Conservation (phyloP, 139 green algal species). For the Monoraphidium neglectum region DNA sequence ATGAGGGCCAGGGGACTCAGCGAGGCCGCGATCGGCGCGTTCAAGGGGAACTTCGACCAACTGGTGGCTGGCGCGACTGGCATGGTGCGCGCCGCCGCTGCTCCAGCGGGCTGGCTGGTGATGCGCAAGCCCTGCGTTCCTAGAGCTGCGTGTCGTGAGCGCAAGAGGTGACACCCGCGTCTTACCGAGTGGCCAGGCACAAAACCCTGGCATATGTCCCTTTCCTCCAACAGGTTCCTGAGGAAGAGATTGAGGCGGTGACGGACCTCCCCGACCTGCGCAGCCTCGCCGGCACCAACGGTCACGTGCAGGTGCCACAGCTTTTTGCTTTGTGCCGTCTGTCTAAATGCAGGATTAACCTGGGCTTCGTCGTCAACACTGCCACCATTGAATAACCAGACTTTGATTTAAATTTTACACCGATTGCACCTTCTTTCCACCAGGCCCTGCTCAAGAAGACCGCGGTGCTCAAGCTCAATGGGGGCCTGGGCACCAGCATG, state of each 20-base stretch:
- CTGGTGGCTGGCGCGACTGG: constrained; percentile 81
- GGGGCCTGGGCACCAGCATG: constrained; percentile 91
- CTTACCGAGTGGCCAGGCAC: neutral
- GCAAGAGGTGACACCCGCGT: neutral
- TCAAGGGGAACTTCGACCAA: constrained; percentile 89
- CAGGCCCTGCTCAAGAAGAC: constrained; percentile 69
- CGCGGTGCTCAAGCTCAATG: constrained; percentile 93
- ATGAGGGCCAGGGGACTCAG: constrained; percentile 67
- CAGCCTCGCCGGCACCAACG: constrained; percentile 19
- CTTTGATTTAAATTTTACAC: no score
- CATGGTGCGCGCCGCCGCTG: constrained; percentile 55
- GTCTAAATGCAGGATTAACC: no score
- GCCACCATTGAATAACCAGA: no score
- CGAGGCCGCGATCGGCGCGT: constrained; percentile 79
- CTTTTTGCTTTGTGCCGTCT: no score
- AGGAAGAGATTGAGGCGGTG: constrained; percentile 76
- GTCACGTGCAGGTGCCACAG: constrained; percentile 18
- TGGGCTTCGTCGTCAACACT: no score
- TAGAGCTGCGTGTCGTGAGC: neutral
- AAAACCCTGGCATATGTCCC: neutral
- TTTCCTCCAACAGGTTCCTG: constrained; percentile 57
- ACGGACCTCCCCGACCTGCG: constrained; percentile 60
- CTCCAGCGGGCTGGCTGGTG: no score
- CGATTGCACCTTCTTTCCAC: neutral
- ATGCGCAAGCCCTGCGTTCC: no score